A percentile compares a stretch with the other conserved stretches of the same genome.
These are phyloP conservation scores for Botrytis deweyae DNA, from an alignment of 2,329 filamentous ascomycete species.

Conservation along the genomic window DNA sequence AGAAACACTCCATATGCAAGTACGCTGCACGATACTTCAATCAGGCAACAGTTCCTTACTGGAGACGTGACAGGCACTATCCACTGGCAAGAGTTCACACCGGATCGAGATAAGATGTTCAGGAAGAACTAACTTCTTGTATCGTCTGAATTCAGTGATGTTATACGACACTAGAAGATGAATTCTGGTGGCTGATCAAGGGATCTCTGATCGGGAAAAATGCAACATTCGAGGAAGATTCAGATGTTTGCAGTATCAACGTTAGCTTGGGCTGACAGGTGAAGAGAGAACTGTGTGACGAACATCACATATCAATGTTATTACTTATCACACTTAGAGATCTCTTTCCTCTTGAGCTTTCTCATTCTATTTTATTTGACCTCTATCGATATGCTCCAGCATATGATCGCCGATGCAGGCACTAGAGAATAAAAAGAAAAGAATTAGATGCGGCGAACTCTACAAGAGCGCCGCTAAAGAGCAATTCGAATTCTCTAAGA, in stretches of 20 bases:
- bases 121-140: neutral
- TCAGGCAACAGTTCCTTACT: neutral
- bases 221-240: neutral
- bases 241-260: neutral
- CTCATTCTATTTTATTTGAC: too few relatives aligned
- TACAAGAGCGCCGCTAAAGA: neutral
- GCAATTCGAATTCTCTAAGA: neutral
- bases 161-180: neutral
- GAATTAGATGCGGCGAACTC: neutral
- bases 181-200: neutral
- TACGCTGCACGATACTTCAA: neutral
- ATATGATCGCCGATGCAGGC: neutral
- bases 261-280: neutral
- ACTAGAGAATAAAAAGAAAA: neutral
- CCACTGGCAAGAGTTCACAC: rapidly evolving
- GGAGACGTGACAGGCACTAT: neutral
- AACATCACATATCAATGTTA: too few relatives aligned
- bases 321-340: too few relatives aligned
- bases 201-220: neutral
- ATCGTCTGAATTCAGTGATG: neutral
- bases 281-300: neutral
- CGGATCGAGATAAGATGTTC: neutral
- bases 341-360: too few relatives aligned
- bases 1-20: neutral
- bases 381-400: too few relatives aligned